These are phyloP conservation scores for Ceratobasidium sp. DNA, from an alignment of 1,284 basidiomycete genomes.

Conservation along the genomic window DNA sequence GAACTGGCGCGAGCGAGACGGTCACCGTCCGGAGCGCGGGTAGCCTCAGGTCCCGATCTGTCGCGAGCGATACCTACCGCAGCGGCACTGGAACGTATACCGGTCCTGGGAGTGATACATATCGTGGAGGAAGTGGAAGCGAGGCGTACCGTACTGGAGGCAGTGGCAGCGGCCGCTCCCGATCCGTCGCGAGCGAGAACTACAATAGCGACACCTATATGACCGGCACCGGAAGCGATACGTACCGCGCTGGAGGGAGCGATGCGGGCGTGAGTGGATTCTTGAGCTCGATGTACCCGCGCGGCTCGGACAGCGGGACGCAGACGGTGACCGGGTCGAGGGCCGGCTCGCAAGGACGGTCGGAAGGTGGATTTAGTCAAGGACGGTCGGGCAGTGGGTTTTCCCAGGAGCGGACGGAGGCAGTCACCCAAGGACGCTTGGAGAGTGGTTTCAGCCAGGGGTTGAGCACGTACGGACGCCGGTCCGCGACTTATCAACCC, in stretches of 20 bases:
- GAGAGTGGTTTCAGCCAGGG: constrained; percentile 26
- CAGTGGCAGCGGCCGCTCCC: constrained; percentile 18
- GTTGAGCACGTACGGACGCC: constrained; percentile 14
- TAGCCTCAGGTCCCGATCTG: neutral
- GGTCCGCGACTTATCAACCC: constrained; percentile 27
- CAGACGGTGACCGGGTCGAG: constrained; percentile 18
- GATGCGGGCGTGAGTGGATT: constrained; percentile 38
- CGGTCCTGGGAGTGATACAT: constrained; percentile 8
- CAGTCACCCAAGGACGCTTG: constrained; percentile 13
- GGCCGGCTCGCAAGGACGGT: constrained; percentile 19
- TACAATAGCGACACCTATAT: constrained; percentile 15
- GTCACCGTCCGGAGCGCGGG: constrained; percentile 23
- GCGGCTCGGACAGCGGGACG: constrained; percentile 9
- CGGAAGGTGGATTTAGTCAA: constrained; percentile 13
- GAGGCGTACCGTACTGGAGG: constrained; percentile 20
- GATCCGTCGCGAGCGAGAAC: constrained; percentile 18
- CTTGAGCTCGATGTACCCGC: constrained; percentile 35
- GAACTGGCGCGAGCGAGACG: constrained; percentile 26
- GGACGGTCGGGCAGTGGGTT: constrained; percentile 10
- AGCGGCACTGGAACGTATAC: constrained; percentile 19
- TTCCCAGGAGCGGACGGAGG: constrained; percentile 6
- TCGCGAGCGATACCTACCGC: constrained; percentile 34
- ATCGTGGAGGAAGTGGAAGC: neutral
- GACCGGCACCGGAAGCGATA: constrained; percentile 33
- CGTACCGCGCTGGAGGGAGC: constrained; percentile 30